Base-by-base conservation (phyloP, 306 rosid species). In the Argentina anserina region DNA sequence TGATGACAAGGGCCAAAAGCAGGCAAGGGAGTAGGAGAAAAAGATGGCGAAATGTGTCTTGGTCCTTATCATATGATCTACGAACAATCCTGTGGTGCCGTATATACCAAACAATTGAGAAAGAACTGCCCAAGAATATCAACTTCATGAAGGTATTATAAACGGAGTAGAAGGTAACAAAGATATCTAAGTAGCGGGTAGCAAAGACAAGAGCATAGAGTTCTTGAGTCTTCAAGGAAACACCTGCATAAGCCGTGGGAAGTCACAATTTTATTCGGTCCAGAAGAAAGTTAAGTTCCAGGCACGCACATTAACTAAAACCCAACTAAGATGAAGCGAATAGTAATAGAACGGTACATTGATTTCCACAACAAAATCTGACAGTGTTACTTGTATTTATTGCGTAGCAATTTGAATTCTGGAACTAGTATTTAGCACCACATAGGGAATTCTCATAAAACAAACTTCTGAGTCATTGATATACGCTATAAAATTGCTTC, bases 51-150 rank as follows among this genome's bases (percentile, higher is more conserved):
- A 90, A 92, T 14, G 96, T 92, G 67, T 92, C 98, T 63, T 92
- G 96, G 70, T 90, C 96, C 80, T 81, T 92, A 79, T 92, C 96
- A 67, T 92, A 92, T 33, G 98, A 90, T 77, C 96, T 84, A 55
- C 91, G 92, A 42, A 92, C 98, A 68, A 85, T 67, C 78, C 81
- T 90, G 78, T 92, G 98, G 70, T 76, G 86, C 75, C 96, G 80
- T 75, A 88, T 92, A 82, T 92, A 92, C 98, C 96, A 92, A 76
- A 92, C 96, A 80, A 92, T 92, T 65, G 94, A 84, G 82, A 92
- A 87, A 60, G 94, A 88, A 83, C 98, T 92, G 42, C 90, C 96
- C 83, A 92, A 82, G 81, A 90, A 92, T 81, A 92, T 78, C 79
- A 92, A 80, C 88, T 92, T 92, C 98, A 92, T 92, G 26, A 82